These are phyloP conservation scores for Penicillium sp. DNA, from an alignment of 2,329 filamentous ascomycete genomes.

Conservation along the genomic window DNA sequence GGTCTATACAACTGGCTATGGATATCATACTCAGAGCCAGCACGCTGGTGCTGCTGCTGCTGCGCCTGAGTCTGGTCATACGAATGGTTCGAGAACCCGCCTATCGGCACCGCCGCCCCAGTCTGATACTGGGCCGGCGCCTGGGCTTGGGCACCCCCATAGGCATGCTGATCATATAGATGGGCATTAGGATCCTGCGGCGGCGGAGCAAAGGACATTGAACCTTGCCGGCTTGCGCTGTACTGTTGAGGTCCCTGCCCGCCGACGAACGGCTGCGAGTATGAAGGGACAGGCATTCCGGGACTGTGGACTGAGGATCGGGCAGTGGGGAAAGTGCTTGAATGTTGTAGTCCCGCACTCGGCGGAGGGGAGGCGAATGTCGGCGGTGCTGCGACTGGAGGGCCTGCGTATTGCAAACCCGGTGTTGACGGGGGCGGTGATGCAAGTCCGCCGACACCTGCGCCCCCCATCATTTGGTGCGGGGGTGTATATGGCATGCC, in stretches of 20 bases:
- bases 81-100: constrained; percentile 37
- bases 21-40: constrained; percentile 34
- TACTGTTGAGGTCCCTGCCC: constrained; percentile 12
- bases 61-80: constrained; percentile 24
- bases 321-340: constrained; percentile 19
- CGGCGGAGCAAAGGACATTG: constrained; percentile 23
- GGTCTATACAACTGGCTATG: constrained; percentile 42
- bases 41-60: constrained; percentile 19
- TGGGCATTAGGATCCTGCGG: constrained; percentile 29
- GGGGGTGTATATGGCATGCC: constrained; percentile 27
- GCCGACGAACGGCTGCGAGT: constrained; percentile 20
- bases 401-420: constrained; percentile 19
- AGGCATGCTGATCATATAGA: constrained; percentile 27
- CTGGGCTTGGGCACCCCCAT: constrained; percentile 11
- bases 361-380: constrained; percentile 32
- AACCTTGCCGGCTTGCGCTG: constrained; percentile 7
- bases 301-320: constrained; percentile 23
- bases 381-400: constrained; percentile 13
- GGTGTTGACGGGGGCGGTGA: constrained; percentile 15
- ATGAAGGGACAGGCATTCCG: constrained; percentile 21
- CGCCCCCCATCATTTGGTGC: constrained; percentile 17
- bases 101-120: constrained; percentile 18
- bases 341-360: constrained; percentile 26
- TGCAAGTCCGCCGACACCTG: constrained; percentile 16
- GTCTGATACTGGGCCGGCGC: constrained; percentile 16